These are phyloP conservation scores for Lachancea fermentati DNA, from an alignment of 805 yeast genomes.

Conservation along the genomic window DNA sequence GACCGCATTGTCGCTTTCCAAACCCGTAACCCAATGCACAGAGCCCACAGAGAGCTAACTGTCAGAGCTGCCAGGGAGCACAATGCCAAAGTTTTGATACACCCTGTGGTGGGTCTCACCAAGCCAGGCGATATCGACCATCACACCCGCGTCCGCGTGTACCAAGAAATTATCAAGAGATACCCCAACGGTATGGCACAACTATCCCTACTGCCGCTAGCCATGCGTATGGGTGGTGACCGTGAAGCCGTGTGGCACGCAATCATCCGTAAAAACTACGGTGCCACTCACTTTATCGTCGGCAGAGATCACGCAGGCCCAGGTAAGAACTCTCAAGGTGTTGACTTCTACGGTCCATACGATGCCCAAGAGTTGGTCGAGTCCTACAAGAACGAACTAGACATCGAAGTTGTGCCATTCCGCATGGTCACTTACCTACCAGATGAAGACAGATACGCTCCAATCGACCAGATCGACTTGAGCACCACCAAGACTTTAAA, in stretches of 20 bases:
- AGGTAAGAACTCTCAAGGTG: constrained; percentile 81
- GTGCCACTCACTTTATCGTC: constrained; percentile 94
- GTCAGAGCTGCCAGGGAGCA: constrained; percentile 94
- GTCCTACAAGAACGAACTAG: constrained; percentile 67
- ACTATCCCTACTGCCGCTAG: constrained; percentile 81
- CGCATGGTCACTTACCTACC: constrained; percentile 96
- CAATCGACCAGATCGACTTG: constrained; percentile 80
- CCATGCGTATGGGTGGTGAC: constrained; percentile 99
- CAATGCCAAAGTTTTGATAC: constrained; percentile 81
- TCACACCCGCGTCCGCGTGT: constrained; percentile 94
- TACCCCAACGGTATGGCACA: constrained; percentile 94
- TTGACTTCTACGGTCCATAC: constrained; percentile 93
- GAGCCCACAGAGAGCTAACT: constrained; percentile 95
- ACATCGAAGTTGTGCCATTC: constrained; percentile 89
- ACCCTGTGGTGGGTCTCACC: constrained; percentile 95
- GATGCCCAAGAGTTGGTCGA: constrained; percentile 92
- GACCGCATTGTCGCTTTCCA: constrained; percentile 91
- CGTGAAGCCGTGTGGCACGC: constrained; percentile 99
- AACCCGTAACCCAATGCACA: constrained; percentile 97
- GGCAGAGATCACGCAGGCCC: constrained; percentile 99
- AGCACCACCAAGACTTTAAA: constrained; percentile 75
- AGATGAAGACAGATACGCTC: constrained; percentile 91
- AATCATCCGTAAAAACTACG: constrained; percentile 90
- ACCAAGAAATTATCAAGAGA: constrained; percentile 84
- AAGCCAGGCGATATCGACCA: constrained; percentile 98